Evolutionary conservation across 768 basidiomycete genomes (phyloP).

Genomic region (Boletus bicolor): DNA sequence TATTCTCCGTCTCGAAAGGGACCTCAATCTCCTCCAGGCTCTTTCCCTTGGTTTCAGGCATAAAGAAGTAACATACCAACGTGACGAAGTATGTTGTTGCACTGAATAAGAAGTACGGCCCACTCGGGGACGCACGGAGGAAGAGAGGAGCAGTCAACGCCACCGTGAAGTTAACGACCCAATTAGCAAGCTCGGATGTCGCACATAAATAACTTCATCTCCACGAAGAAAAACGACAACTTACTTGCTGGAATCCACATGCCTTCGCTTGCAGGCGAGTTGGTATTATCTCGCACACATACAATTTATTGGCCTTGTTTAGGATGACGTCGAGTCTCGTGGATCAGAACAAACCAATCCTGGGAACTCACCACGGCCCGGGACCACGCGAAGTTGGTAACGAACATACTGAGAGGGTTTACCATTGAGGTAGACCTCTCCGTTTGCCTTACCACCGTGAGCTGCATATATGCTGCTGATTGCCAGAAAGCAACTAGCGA

Average conservation of each 20-base stretch:
- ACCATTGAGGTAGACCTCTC: constrained; percentile 21
- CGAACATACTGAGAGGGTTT: constrained; percentile 36
- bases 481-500: constrained; percentile 38
- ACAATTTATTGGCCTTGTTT: constrained; percentile 35
- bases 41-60: constrained; percentile 45
- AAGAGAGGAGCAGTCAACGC: constrained; percentile 47
- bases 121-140: constrained; percentile 41
- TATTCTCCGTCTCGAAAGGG: constrained; percentile 31
- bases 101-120: constrained; percentile 48
- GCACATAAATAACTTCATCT: constrained; percentile 2
- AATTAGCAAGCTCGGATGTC: constrained; percentile 22
- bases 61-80: constrained; percentile 37
- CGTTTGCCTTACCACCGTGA: constrained; percentile 31
- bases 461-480: constrained; percentile 45
- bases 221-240: constrained; percentile 5
- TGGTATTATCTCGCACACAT: constrained; percentile 47
- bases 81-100: constrained; percentile 36
- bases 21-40: constrained; percentile 42
- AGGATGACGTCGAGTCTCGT: background rate
- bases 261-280: constrained; percentile 43
- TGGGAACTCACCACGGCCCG: constrained; percentile 39
- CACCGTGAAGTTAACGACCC: constrained; percentile 40
- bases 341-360: background rate
- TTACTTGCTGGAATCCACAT: constrained; percentile 43
- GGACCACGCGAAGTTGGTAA: constrained; percentile 40